Percentiles rank a stretch among this genome's conserved stretches.
Evolutionary conservation across 306 rosid species (phyloP).

Genomic region (Herpetospermum pedunculosum): DNA sequence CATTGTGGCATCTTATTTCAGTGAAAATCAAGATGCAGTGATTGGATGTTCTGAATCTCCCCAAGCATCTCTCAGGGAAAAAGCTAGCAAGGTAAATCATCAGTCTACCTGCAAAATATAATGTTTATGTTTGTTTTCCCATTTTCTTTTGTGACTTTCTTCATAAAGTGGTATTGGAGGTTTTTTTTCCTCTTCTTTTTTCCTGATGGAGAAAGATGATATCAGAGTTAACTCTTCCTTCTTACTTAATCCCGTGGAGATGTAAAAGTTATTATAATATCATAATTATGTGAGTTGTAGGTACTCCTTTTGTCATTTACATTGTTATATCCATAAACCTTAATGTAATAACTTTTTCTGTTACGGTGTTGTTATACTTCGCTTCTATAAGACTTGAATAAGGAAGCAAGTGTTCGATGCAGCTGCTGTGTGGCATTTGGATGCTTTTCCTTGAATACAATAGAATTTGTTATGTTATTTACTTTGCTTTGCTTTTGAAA

Average conservation of each 20-base stretch:
- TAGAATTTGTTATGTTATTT: background rate
- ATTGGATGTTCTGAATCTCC: constrained; percentile 88
- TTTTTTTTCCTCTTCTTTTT: background rate
- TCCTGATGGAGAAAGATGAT: background rate
- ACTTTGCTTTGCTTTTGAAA: background rate
- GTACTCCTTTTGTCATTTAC: background rate
- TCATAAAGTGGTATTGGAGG: background rate
- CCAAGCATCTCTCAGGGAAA: constrained; percentile 87
- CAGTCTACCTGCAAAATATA: background rate
- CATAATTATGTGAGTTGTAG: background rate
- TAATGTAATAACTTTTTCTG: background rate
- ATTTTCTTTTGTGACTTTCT: background rate
- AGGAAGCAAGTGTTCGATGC: background rate
- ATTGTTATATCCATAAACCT: background rate
- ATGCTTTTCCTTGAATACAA: background rate
- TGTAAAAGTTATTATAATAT: background rate
- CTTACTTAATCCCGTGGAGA: background rate
- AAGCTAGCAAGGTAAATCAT: constrained; percentile 63
- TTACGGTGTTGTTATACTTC: background rate
- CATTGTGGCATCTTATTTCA: constrained; percentile 49
- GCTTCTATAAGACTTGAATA: background rate
- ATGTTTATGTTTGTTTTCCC: background rate
- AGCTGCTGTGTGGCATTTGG: background rate
- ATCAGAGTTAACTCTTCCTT: background rate
- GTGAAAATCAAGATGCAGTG: constrained; percentile 59